Conservation (phyloP, 2,329 filamentous ascomycete genomes). For the Claviceps africana region DNA sequence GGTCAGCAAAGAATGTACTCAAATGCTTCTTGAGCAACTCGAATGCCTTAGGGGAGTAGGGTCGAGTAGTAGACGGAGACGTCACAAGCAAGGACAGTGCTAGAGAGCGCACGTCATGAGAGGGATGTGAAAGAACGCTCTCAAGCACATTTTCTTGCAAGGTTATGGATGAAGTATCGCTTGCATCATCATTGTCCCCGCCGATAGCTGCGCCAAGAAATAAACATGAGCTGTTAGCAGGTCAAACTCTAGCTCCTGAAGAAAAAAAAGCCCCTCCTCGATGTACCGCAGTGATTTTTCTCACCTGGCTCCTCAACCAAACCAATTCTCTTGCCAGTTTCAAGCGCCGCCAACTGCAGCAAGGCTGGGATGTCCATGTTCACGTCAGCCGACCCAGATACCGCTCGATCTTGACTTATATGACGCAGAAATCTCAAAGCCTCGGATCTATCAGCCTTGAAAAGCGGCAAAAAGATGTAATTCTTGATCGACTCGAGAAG, state of each 20-base stretch:
- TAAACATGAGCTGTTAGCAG: not conserved
- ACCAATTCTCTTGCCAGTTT: slow-evolving; percentile 56
- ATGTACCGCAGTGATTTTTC: not conserved
- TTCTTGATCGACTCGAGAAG: slow-evolving; percentile 49
- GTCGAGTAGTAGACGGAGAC: slow-evolving; percentile 59
- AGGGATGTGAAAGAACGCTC: slow-evolving; percentile 38
- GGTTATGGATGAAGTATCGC: slow-evolving; percentile 16
- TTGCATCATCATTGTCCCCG: slow-evolving; percentile 4
- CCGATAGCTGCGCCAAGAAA: slow-evolving; percentile 14
- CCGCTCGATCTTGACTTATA: slow-evolving; percentile 37
- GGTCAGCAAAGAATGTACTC: slow-evolving; percentile 62
- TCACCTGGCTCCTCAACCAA: slow-evolving; percentile 54
- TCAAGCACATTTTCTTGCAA: slow-evolving; percentile 33
- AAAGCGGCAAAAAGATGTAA: slow-evolving; percentile 48
- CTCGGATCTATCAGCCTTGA: slow-evolving; percentile 40
- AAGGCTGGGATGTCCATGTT: slow-evolving; percentile 39
- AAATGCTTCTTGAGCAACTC: slow-evolving; percentile 50
- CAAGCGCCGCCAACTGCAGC: slow-evolving; percentile 52
- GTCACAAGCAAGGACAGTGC: slow-evolving; percentile 68
- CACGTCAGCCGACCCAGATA: slow-evolving; percentile 28
- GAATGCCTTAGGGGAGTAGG: slow-evolving; percentile 51
- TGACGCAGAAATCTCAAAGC: slow-evolving; percentile 43
- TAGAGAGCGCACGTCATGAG: slow-evolving; percentile 57
- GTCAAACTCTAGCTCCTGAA: not conserved
- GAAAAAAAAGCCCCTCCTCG: too few species aligned